Evolutionary conservation across 805 yeast species (phyloP), one percentile per base, ranked within the genome.

Genomic region (Sugiyamaella boreocaroliniensis): DNA sequence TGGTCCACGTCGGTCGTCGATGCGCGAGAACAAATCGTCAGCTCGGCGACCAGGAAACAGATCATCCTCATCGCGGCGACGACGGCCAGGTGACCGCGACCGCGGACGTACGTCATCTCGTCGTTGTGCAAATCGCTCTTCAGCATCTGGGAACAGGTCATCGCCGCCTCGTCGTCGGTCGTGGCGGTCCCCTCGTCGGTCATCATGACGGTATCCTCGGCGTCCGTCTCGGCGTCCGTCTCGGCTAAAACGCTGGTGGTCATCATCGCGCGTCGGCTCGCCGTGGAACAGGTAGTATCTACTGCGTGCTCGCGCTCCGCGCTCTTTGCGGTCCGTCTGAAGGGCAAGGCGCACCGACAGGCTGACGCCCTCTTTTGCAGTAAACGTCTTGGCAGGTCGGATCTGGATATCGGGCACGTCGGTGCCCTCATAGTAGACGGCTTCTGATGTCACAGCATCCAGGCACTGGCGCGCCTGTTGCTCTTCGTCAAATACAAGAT

Each of bases 211-310:
- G n/a, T 52, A 48, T 14, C 60, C 55, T 56, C 48, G 16, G 40
- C 45, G 44, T 43, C 40, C 48, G 45, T 40, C 47, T 49, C 40
- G 32, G 44, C 45, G 51, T 40, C n/a, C 18, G 45, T 16, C 65
- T 58, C 50, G 64, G 56, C 47, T 48, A 45, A 9, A 12, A 2
- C 50, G 29, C n/a, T 34, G 12, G 44, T 61, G 57, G 29, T 56
- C 50, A 37, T 60, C 63, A 42, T 59, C 16, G 20, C 43, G 18
- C 26, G 61, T 54, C 12, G 80, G 92, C 62, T 82, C 89, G 2
- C 92, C 92, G 58, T 85, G 83, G 15, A 81, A 63, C 53, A 82
- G 69, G 68, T 85, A 85, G 67, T 83, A 85, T 41, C 86, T 67
- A 18, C 87, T 82, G 50, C 75, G 76, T 12, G 73, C 77, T 19